Percentiles rank a stretch among this genome's conserved stretches.
phyloP scores from a whole-genome alignment of 2,329 filamentous ascomycete species.

The Botrytis sinoallii region DNA sequence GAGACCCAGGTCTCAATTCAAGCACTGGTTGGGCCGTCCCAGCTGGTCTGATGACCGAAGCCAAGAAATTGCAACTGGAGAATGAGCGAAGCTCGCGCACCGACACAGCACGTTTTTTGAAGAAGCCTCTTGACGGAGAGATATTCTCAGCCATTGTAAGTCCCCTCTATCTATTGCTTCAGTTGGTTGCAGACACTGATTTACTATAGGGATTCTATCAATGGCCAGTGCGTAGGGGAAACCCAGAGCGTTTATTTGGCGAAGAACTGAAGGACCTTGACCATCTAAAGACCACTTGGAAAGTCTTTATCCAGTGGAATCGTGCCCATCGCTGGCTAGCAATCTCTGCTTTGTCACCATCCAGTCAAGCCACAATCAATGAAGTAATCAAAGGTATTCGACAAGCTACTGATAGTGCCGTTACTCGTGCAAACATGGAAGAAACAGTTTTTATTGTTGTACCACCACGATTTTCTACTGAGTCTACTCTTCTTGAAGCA shows the following conservation, averaged over 20 bases:
- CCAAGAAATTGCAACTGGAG: background rate
- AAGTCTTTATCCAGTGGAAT: constrained; percentile 29
- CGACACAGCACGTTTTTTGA: background rate
- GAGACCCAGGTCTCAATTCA: background rate
- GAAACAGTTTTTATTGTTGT: constrained; percentile 30
- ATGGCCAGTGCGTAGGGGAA: constrained; percentile 26
- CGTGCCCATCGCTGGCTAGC: constrained; percentile 20
- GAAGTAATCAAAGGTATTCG: constrained; percentile 29
- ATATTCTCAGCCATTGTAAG: background rate
- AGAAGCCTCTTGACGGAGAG: background rate
- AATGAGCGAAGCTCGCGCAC: background rate
- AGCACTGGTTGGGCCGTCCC: constrained; percentile 11
- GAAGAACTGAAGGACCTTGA: constrained; percentile 28
- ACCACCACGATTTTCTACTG: constrained; percentile 24
- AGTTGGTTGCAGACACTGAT: background rate
- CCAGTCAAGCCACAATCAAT: constrained; percentile 10
- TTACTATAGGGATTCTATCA: constrained; percentile 26
- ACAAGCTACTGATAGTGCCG: constrained; percentile 25
- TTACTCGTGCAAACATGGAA: constrained; percentile 25
- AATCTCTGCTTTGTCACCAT: constrained; percentile 17
- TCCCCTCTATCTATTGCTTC: background rate
- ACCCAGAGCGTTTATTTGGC: constrained; percentile 24
- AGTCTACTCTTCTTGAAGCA: constrained; percentile 6
- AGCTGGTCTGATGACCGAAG: constrained; percentile 1
- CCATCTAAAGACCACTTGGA: constrained; percentile 21